Percentiles rank a stretch among this genome's conserved stretches.
These are phyloP conservation scores for Elaeis oleifera DNA, from an alignment of 202 grass and related monocot genomes.

Conservation along the genomic window DNA sequence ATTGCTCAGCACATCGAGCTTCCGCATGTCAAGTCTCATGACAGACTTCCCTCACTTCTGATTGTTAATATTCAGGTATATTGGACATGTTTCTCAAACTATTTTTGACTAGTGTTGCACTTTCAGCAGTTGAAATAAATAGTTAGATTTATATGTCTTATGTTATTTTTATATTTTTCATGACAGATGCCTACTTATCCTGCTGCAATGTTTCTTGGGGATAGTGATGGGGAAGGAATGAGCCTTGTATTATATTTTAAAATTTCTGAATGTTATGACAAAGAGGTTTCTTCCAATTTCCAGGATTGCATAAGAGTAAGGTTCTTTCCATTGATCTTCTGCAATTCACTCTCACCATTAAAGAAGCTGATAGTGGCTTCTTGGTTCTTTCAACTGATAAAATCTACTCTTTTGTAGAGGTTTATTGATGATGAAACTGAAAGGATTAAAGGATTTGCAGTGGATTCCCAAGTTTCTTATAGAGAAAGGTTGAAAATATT, in stretches of 20 bases:
- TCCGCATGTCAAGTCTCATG: slow-evolving; percentile 57
- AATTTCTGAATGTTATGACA: slow-evolving; percentile 83
- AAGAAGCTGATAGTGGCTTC: too few species aligned
- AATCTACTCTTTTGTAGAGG: slow-evolving; percentile 30
- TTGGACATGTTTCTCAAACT: slow-evolving; percentile 15
- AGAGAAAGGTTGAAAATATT: slow-evolving; percentile 93
- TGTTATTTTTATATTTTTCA: slow-evolving; percentile 8
- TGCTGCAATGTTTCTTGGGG: slow-evolving; percentile 83
- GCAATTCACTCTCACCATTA: too few species aligned
- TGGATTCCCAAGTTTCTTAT: slow-evolving; percentile 63
- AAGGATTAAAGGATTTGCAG: slow-evolving; percentile 74
- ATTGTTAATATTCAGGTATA: slow-evolving; percentile 94
- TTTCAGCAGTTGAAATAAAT: background rate
- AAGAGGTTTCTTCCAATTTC: slow-evolving; percentile 85
- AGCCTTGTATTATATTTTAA: slow-evolving; percentile 90
- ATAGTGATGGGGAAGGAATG: slow-evolving; percentile 79
- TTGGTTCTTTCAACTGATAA: slow-evolving; percentile 10
- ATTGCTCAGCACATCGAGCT: slow-evolving; percentile 92
- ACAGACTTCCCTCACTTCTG: slow-evolving; percentile 65
- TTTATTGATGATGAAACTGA: slow-evolving; percentile 77
- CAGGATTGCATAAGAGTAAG: slow-evolving; percentile 72
- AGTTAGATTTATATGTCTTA: slow-evolving; percentile 9
- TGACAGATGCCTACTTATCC: slow-evolving; percentile 85
- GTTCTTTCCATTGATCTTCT: slow-evolving; percentile 14
- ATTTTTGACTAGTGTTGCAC: too few species aligned